Percentiles rank a stretch among this genome's conserved stretches.
Evolutionary conservation across 2,329 filamentous ascomycete genomes (phyloP).

Genomic region (Fusarium chlamydosporum): DNA sequence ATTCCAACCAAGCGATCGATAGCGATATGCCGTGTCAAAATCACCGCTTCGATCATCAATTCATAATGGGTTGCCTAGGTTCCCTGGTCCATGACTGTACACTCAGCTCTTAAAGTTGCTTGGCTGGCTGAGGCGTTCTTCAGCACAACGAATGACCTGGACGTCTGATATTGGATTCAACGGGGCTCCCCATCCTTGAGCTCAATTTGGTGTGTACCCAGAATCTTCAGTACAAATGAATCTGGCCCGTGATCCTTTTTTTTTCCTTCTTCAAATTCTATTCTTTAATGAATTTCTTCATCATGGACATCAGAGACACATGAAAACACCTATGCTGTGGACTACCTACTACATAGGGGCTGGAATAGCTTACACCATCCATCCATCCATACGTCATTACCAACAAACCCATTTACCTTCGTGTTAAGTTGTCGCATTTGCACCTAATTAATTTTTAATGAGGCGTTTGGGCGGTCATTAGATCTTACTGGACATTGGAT

Average conservation of each 20-base stretch:
- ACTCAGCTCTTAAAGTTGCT: slow-evolving; percentile 11
- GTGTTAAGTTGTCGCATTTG: too few species aligned
- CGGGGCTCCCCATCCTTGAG: background rate
- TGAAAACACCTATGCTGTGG: too few species aligned
- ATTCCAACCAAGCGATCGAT: slow-evolving; percentile 32
- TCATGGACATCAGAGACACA: background rate
- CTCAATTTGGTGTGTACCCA: background rate
- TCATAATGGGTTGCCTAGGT: slow-evolving; percentile 34
- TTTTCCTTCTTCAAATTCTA: background rate
- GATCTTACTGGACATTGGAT: too few species aligned
- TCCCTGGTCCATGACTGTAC: slow-evolving; percentile 28
- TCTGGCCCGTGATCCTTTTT: background rate
- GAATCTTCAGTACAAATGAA: background rate
- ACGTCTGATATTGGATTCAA: background rate
- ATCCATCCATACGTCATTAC: background rate
- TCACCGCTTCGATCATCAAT: slow-evolving; percentile 2
- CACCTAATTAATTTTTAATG: background rate
- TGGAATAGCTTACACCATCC: background rate
- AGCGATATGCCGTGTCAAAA: slow-evolving; percentile 16
- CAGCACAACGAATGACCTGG: slow-evolving; percentile 13
- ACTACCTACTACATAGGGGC: background rate
- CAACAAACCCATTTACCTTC: background rate
- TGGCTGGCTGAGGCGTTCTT: slow-evolving; percentile 24
- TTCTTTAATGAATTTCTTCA: background rate
- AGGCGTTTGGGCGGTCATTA: background rate